Evolutionary conservation across 2,329 filamentous ascomycete species (phyloP), one percentile per base, ranked within the genome.

Genomic region (Ceratocystis huliohia): DNA sequence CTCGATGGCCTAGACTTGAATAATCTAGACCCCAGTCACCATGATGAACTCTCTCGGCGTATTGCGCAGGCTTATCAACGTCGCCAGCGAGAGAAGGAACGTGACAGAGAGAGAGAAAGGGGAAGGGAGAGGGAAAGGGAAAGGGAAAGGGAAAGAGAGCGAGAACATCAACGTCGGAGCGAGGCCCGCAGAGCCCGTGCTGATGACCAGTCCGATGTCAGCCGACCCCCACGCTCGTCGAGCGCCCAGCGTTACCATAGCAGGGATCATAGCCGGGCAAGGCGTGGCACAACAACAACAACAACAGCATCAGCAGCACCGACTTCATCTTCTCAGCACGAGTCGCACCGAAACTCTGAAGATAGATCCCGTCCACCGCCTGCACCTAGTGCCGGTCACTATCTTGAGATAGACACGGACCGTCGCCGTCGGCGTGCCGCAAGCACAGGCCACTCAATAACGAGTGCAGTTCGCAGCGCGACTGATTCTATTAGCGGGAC

Each of bases 31-130:
- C 81, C 91, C 17, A 84, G 80, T 62, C 89, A 91, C 72, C 91
- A 96, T 73, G 91, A 96, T 72, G 90, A 95, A 72, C 84, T 97
- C 17, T 96, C 89, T 70, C 88, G 93, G 72, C 86, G 88, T 68
- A 96, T 97, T 71, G 92, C 91, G 1, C 89, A 95, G 72, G 91
- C 91, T 1, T 96, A 95, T 72, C 81, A 89, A 67, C 82, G 89
- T 69, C 82, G 90, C 37, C 90, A 95, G 72, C 82, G 81, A 56
- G 84, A 86, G 69, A 53, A 73, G 68, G 63, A 70, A 70, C 7
- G 70, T 70, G 37, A 76, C 73, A 69, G 75, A 25, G 50, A 46
- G 22, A 20, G 33, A 5, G 63, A 56, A n/a, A 41, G 57, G 30
- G 28, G 20, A 20, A 33, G 50, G 25, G 41, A 65, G 22, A 28